phyloP scores from a whole-genome alignment of 2,329 filamentous ascomycete species.

The Hymenoscyphus scutula region DNA sequence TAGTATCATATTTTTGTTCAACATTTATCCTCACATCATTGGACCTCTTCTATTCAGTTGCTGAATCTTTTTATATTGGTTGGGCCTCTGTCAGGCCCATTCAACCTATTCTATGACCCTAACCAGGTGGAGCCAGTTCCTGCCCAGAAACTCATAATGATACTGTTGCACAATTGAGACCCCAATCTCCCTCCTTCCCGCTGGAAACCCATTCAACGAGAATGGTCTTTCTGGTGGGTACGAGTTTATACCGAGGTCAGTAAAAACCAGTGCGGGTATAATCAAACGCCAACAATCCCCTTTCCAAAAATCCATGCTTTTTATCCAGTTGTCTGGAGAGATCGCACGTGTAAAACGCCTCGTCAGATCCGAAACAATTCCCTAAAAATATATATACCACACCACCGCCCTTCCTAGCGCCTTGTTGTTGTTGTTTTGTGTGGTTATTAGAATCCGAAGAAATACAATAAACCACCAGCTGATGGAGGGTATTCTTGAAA shows the following conservation, averaged over 20 bases:
- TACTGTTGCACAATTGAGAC: slow-evolving; percentile 13
- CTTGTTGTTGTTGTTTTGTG: slow-evolving; percentile 1
- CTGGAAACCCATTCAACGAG: neutral
- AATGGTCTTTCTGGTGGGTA: slow-evolving; percentile 2
- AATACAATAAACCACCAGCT: neutral
- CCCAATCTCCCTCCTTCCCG: slow-evolving; percentile 7
- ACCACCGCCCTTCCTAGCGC: neutral
- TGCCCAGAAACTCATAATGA: slow-evolving; percentile 2
- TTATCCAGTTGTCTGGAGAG: slow-evolving; percentile 11
- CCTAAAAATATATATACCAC: slow-evolving; percentile 2
- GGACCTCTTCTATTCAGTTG: neutral
- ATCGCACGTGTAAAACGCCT: slow-evolving; percentile 11
- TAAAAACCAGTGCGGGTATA: slow-evolving; percentile 19
- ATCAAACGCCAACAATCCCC: slow-evolving; percentile 19
- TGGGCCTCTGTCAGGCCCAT: slow-evolving; percentile 6
- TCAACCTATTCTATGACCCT: slow-evolving; percentile 10
- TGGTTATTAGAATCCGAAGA: slow-evolving; percentile 7
- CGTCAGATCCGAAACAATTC: slow-evolving; percentile 9
- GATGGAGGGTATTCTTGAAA: slow-evolving; percentile 10
- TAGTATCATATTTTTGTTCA: too few relatives aligned
- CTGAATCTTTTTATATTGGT: slow-evolving; percentile 8
- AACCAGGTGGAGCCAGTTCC: neutral
- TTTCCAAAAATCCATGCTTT: slow-evolving; percentile 15
- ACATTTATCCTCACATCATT: neutral
- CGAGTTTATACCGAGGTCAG: slow-evolving; percentile 3